phyloP scores from a whole-genome alignment of 169 alveolate species.

The Eimeria praecox region DNA sequence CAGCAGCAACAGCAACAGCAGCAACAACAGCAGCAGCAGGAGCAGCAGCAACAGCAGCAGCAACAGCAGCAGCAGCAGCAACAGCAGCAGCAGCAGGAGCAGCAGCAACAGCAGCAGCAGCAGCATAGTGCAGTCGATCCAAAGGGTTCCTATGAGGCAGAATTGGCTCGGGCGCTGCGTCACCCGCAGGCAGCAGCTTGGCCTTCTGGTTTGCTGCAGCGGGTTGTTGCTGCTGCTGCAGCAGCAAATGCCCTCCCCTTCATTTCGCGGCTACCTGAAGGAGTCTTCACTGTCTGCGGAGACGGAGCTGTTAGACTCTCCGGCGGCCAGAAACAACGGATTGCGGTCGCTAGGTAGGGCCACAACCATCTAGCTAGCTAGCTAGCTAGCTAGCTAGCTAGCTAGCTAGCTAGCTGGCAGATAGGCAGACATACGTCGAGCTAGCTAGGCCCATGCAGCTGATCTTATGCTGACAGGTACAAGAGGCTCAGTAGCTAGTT shows the following conservation, averaged over 20 bases:
- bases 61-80: constrained; percentile 21
- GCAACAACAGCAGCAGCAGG: too few species aligned
- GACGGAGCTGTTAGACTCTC: constrained; percentile 85
- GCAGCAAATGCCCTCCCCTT: constrained; percentile 85
- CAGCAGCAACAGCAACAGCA: neutral
- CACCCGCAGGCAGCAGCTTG: constrained; percentile 51
- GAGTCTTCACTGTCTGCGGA: constrained; percentile 89
- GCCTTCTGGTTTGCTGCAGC: constrained; percentile 83
- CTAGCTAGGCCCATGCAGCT: too few species aligned
- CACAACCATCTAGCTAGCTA: too few species aligned
- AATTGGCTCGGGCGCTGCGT: constrained; percentile 17
- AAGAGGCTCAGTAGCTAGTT: too few species aligned
- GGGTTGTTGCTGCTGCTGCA: constrained; percentile 89
- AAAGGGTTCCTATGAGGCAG: neutral
- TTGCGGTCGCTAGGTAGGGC: constrained; percentile 90
- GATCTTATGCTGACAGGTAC: too few species aligned
- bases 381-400: too few species aligned
- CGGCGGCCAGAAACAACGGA: constrained; percentile 93
- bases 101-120: neutral
- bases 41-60: constrained; percentile 19
- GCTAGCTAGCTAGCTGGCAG: too few species aligned
- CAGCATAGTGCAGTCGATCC: neutral
- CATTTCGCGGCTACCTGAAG: constrained; percentile 87
- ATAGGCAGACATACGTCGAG: too few species aligned
- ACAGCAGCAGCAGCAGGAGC: neutral